These are phyloP conservation scores for Microbotryum intermedium DNA, from an alignment of 1,284 basidiomycete genomes.

Conservation along the genomic window DNA sequence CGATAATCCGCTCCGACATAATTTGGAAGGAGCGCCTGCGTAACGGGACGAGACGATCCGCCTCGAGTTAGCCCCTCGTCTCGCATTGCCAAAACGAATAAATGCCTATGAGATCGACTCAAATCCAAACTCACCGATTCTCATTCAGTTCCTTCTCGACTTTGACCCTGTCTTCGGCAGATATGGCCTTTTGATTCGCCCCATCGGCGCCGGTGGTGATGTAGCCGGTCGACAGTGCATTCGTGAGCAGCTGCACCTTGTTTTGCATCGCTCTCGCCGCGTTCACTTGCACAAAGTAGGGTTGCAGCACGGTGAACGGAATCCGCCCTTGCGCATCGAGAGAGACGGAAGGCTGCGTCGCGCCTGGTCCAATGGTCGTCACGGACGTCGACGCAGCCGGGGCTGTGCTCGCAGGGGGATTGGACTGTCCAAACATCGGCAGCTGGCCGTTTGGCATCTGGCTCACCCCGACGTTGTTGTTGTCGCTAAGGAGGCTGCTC, in stretches of 20 bases:
- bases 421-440: neutral
- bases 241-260: slow-evolving; percentile 3
- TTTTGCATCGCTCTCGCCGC: slow-evolving; percentile 2
- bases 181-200: slow-evolving; percentile 6
- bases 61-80: neutral
- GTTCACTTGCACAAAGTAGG: slow-evolving; percentile 11
- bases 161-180: slow-evolving; percentile 5
- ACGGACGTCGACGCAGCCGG: no score
- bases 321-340: slow-evolving; percentile 2
- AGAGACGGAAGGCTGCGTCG: no score
- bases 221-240: slow-evolving; percentile 13
- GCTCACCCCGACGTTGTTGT: slow-evolving; percentile 2
- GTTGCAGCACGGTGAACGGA: slow-evolving; percentile 13
- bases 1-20: neutral
- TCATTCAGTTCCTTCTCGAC: slow-evolving; percentile 21
- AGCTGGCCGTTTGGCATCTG: neutral
- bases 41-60: neutral
- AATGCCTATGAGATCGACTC: neutral
- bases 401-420: neutral
- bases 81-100: neutral
- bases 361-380: neutral
- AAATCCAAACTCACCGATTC: neutral
- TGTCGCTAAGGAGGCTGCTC: neutral
- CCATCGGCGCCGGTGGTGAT: neutral
- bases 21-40: slow-evolving; percentile 3